Base-by-base conservation (phyloP, 169 alveolate genomes). In the Cryptosporidium baileyi region DNA sequence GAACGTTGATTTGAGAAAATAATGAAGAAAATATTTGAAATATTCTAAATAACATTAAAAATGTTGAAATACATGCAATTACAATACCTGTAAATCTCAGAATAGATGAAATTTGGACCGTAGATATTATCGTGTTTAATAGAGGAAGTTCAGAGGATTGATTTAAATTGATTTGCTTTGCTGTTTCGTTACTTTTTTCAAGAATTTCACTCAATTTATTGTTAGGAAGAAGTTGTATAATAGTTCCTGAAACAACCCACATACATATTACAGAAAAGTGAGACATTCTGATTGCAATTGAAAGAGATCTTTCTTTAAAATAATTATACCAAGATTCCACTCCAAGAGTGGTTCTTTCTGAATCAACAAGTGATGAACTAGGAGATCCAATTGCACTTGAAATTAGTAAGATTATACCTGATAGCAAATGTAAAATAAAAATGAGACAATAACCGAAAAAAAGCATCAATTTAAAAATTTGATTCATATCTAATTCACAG, bases 21-120 rank as follows among this genome's bases (percentile, higher is more conserved):
- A 74, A 61, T 0, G 85, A 54, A 40, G 85, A 74, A 28, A 74
- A 74, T 51, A 74, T 74, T 4, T 74, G 85, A 54, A 74, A 74
- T 8, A 57, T 74, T 54, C 85, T 32, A 40, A 74, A 74, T 19
- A 74, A 24, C 51, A 74, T 74, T 38, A 74, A 57, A 1, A 74
- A 24, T 34, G 67, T 51, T 32, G 67, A 52, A n/a, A 74, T 36
- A 9, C 85, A 74, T 13, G 61, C 85, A 17, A 74, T 30, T 17
- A 45, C 54, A 0, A 41, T 74, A 15, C 85, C 85, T 5, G 57
- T 38, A 28, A 74, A 74, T 19, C 34, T 51, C 4, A 74, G 52
- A 13, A 57, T 40, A 26, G 85, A 74, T 13, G 85, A 51, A 51
- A 74, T 54, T 74, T 54, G 24, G 26, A 74, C 61, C 41, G 60